Base-by-base conservation (phyloP, 2,329 filamentous ascomycete genomes). In the Ophiostoma angusticollis region DNA sequence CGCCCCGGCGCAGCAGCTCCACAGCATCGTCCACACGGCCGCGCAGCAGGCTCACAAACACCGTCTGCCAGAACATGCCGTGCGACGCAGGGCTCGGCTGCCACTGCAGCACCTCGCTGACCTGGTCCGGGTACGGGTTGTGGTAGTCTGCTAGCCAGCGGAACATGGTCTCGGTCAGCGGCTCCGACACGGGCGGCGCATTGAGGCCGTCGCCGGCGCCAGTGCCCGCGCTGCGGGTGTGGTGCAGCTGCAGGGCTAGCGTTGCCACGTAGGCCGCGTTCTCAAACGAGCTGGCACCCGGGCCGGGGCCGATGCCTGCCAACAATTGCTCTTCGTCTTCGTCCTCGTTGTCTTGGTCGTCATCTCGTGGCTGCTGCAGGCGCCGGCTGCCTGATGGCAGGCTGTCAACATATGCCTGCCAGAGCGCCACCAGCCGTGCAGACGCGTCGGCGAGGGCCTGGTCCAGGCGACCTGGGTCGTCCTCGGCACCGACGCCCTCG, bases 61-160 rank as follows among this genome's bases (percentile, higher is more conserved):
- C 64, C 1, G 77, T 77, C 53, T 87, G 83, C 89, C 89, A 96
- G 59, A 85, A 96, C 25, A 81, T 65, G 19, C 69, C 64, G 51
- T 91, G 83, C 31, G 76, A 75, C 2, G 84, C 80, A 17, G 86
- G 84, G 43, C 82, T 82, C 1, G 83, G 82, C 32, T 68, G 68
- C 49, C 77, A 61, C 21, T 68, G 66, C 45, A 72, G 63, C 18
- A 95, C 69, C 4, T 76, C 66, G 27, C 74, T 65, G 18, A 82
- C 63, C 50, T 87, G 80, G 37, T 74, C 68, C 2, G 70, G 68
- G 50, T 82, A 82, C 19, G 80, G 70, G 45, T 82, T 76, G 53
- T 94, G 84, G 52, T 84, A 73, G 13, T 68, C 67, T 39, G 83
- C 71, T 47, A 93, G 67, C 89, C 89, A 96, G 50, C 83, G 72